Evolutionary conservation across 495 filamentous ascomycete species (phyloP).

Genomic region (Penicillium diatomitis): DNA sequence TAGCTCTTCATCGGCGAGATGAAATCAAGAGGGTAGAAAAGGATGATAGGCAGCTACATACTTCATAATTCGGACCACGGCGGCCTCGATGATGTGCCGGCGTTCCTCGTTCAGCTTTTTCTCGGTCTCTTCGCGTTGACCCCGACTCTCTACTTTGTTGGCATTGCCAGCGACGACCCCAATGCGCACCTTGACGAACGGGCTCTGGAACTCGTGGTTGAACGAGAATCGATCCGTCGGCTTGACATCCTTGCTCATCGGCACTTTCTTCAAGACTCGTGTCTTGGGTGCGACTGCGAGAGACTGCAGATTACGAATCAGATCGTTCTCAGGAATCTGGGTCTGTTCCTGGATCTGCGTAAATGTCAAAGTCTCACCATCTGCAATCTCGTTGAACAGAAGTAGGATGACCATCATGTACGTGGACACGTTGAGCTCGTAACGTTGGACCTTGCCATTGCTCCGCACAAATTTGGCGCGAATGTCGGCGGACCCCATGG

Average conservation of each 20-base stretch:
- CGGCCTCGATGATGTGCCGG: constrained; percentile 72
- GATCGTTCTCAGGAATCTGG: constrained; percentile 68
- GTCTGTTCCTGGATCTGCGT: constrained; percentile 80
- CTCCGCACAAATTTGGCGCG: constrained; percentile 69
- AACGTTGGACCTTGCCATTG: constrained; percentile 61
- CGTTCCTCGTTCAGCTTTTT: constrained; percentile 77
- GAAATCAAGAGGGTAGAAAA: not conserved
- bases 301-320: constrained; percentile 74
- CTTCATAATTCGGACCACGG: constrained; percentile 95
- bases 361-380: constrained; percentile 58
- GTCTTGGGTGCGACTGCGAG: constrained; percentile 81
- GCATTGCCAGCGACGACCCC: constrained; percentile 55
- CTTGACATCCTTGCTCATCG: constrained; percentile 74
- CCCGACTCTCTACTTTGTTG: constrained; percentile 77
- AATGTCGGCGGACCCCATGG: constrained; percentile 81
- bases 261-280: constrained; percentile 71
- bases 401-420: constrained; percentile 86
- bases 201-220: constrained; percentile 76
- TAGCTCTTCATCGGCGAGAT: not conserved
- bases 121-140: constrained; percentile 80
- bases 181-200: constrained; percentile 78
- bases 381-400: constrained; percentile 73
- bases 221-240: constrained; percentile 72
- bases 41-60: constrained; percentile 32
- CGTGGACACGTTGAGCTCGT: constrained; percentile 88